A percentile compares a stretch with the other conserved stretches of the same genome.
Conservation (phyloP, 352 stramenopile species). For the Globisporangium recalcitrans region DNA sequence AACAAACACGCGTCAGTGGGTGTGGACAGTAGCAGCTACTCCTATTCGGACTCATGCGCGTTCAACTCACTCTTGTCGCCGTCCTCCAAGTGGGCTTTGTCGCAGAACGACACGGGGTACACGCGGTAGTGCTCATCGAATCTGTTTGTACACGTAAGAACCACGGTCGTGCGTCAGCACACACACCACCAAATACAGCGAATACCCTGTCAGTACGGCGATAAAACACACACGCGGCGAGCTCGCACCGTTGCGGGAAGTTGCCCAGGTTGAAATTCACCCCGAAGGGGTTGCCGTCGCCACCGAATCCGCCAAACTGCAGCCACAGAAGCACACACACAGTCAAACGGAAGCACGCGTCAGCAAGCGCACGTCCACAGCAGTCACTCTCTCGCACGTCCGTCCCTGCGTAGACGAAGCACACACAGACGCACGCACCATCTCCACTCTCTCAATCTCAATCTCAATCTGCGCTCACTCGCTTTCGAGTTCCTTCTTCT, state of each 20-base stretch:
- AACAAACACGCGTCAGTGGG: neutral
- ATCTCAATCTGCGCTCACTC: neutral
- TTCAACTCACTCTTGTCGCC: slow-evolving; percentile 80
- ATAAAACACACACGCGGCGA: neutral
- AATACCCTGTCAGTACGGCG: neutral
- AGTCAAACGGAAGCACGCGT: neutral
- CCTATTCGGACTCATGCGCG: neutral
- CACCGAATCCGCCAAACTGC: slow-evolving; percentile 69
- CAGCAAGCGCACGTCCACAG: neutral
- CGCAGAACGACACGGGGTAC: slow-evolving; percentile 84
- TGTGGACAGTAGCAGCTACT: neutral
- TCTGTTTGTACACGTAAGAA: no score
- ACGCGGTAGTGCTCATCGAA: slow-evolving; percentile 87
- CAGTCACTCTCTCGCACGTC: no score
- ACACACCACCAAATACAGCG: no score
- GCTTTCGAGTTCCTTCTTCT: slow-evolving; percentile 4
- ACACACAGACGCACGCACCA: slow-evolving; percentile 9
- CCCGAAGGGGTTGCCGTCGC: slow-evolving; percentile 75
- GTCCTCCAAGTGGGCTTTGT: slow-evolving; percentile 86
- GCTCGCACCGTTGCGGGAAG: slow-evolving; percentile 57
- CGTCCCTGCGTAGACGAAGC: neutral
- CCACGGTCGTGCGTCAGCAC: no score
- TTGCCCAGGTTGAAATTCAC: slow-evolving; percentile 78
- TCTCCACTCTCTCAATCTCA: slow-evolving; percentile 1
- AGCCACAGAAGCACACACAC: neutral